Conservation (phyloP, 2,329 filamentous ascomycete genomes). For the Pyrenophora tritici-repentis region DNA sequence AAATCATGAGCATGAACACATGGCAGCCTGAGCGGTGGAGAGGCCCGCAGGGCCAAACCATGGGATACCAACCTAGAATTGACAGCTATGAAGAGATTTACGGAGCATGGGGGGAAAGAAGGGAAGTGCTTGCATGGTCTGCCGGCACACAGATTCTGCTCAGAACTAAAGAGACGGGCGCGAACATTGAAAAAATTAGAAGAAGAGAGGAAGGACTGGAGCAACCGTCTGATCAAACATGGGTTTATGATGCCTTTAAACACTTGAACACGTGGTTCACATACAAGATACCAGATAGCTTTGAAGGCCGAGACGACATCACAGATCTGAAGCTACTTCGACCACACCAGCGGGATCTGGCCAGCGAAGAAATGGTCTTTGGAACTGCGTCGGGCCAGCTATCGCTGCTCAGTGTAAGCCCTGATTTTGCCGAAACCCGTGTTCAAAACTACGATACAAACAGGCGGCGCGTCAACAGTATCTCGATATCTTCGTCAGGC, state of each 20-base stretch:
- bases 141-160: constrained; percentile 63
- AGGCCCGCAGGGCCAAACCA: constrained; percentile 55
- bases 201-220: constrained; percentile 17
- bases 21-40: constrained; percentile 47
- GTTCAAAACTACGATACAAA: constrained; percentile 50
- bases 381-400: constrained; percentile 63
- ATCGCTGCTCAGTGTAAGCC: constrained; percentile 33
- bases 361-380: constrained; percentile 56
- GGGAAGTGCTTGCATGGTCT: constrained; percentile 64
- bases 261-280: constrained; percentile 54
- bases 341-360: constrained; percentile 45
- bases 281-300: constrained; percentile 57
- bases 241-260: constrained; percentile 39
- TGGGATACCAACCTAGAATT: constrained; percentile 64
- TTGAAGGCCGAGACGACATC: constrained; percentile 63
- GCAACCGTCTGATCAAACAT: constrained; percentile 21
- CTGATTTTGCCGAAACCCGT: constrained; percentile 13
- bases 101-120: constrained; percentile 49
- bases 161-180: constrained; percentile 53
- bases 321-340: constrained; percentile 60
- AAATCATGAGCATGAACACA: constrained; percentile 45
- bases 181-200: constrained; percentile 26
- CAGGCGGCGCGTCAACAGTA: constrained; percentile 52
- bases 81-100: constrained; percentile 62
- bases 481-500: constrained; percentile 51